Conservation (phyloP, 495 filamentous ascomycete species). For the Aspergillus heteromorphus region DNA sequence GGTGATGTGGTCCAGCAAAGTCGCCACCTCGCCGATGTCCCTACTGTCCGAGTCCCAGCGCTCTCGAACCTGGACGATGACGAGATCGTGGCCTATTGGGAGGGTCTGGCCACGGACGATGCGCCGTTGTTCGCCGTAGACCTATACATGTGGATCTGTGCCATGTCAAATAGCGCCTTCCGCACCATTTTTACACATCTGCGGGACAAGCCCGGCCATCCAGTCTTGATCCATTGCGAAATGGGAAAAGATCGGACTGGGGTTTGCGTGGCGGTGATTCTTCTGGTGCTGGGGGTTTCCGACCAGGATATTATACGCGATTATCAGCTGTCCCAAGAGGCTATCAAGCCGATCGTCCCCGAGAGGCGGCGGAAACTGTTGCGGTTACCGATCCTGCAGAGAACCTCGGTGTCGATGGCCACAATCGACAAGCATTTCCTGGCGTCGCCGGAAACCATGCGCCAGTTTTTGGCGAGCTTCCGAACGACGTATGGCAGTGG, state of each 20-base stretch:
- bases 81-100: background rate
- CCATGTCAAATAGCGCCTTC: background rate
- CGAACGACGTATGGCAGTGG: background rate
- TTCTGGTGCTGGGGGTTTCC: background rate
- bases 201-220: background rate
- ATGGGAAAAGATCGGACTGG: slow-evolving; percentile 2
- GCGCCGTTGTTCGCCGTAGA: background rate
- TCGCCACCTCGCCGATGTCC: background rate
- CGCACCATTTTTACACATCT: background rate
- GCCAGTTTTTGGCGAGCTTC: background rate
- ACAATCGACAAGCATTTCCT: background rate
- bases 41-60: background rate
- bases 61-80: background rate
- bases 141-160: background rate
- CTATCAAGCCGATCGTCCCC: background rate
- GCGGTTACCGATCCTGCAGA: background rate
- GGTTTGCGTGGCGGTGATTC: background rate
- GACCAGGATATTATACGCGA: background rate
- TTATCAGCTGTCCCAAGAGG: background rate
- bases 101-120: background rate
- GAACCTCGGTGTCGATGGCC: background rate
- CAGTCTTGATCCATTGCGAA: background rate
- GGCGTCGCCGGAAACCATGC: background rate
- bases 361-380: background rate
- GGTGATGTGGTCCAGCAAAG: background rate